Evolutionary conservation across 2,329 filamentous ascomycete species (phyloP), one percentile per base, ranked within the genome.

Genomic region (Penicillium nordicum): DNA sequence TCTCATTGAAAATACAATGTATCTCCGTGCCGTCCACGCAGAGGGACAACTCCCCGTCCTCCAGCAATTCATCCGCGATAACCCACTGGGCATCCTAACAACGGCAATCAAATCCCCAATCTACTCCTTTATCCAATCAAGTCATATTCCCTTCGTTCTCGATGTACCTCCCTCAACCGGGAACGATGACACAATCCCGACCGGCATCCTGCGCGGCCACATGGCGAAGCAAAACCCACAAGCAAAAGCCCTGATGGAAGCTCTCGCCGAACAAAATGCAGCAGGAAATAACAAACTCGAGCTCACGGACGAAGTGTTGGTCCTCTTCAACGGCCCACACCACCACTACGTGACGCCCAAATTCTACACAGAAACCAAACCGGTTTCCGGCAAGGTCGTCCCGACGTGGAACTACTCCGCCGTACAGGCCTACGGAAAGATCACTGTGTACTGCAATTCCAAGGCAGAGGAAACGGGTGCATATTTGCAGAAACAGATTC

Each of bases 291-390:
- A 55, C 37, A 51, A 53, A 5, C 53, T 63, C 0, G 65, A 68
- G 41, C 63, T 78, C 4, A 42, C 65, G 5, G 68, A 84, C 36
- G 85, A 88, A 55, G 84, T 88, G 1, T 69, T 86, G 30, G 74
- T 89, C 3, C 74, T 88, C 16, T 89, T 89, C 76, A 88, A 78
- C 44, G 78, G 77, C 0, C 75, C 80, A 0, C 68, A 76, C 1
- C 80, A 88, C 37, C 83, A 86, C 71, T 89, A 89, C 62, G 80
- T 89, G 5, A 88, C 86, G 0, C 83, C 60, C 1, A 85, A 86
- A 60, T 88, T 87, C 70, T 88, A 88, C 73, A 76, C 73, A 18
- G 78, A 84, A 59, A 88, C 85, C 1, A 88, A 88, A 68, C 86
- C 85, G 5, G 30, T 32, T 6, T 32, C 30, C 11, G 30, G 30